A percentile compares a stretch with the other conserved stretches of the same genome.
These are phyloP conservation scores for Lyophyllum atratum DNA, from an alignment of 768 basidiomycete genomes.

Conservation along the genomic window DNA sequence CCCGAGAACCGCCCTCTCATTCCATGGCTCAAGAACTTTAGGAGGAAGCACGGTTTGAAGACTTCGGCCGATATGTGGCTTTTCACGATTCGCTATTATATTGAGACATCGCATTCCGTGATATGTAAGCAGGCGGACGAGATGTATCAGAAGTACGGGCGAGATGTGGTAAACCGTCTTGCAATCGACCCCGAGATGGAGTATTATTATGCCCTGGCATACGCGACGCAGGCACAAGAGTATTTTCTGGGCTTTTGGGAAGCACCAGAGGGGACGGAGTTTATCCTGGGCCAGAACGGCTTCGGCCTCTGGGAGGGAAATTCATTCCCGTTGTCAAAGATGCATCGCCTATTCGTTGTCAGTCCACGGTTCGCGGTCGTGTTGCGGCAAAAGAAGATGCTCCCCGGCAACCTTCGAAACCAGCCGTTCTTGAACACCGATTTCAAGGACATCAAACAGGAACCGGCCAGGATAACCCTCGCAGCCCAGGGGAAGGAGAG, in stretches of 20 bases:
- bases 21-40: slow-evolving; percentile 19
- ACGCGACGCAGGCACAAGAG: slow-evolving; percentile 10
- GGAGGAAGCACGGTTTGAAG: slow-evolving; percentile 16
- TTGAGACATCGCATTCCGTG: slow-evolving; percentile 25
- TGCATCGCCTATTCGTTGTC: slow-evolving; percentile 29
- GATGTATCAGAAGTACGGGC: slow-evolving; percentile 6
- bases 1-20: slow-evolving; percentile 13
- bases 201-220: slow-evolving; percentile 20
- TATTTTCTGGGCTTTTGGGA: slow-evolving; percentile 28
- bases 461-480: neutral
- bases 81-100: slow-evolving; percentile 23
- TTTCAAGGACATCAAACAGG: slow-evolving; percentile 2
- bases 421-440: neutral
- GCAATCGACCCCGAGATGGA: slow-evolving; percentile 15
- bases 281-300: slow-evolving; percentile 26
- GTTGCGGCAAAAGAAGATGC: slow-evolving; percentile 14
- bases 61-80: slow-evolving; percentile 25
- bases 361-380: slow-evolving; percentile 29
- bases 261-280: slow-evolving; percentile 28
- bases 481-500: neutral
- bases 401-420: neutral
- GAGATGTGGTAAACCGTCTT: neutral
- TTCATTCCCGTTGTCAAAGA: neutral
- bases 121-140: slow-evolving; percentile 11
- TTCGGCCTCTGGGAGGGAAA: slow-evolving; percentile 33